Conservation (phyloP, 306 rosid genomes). For the Abrus precatorius region DNA sequence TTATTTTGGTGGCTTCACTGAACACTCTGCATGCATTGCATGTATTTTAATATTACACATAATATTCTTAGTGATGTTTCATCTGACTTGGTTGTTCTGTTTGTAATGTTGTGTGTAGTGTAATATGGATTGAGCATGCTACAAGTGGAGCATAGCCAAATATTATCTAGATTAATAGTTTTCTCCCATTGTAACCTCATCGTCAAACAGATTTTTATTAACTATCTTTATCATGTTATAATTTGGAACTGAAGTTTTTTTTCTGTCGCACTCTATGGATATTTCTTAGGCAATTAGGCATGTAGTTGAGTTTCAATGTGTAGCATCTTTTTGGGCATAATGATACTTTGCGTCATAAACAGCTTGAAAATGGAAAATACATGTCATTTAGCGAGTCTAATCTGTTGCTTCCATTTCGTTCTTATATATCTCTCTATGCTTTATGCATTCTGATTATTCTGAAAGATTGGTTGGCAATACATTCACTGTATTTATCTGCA, state of each 20-base stretch:
- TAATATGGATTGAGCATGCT: constrained; percentile 30
- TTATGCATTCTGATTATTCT: constrained; percentile 23
- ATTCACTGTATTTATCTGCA: neutral
- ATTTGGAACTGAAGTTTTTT: neutral
- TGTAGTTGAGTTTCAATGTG: constrained; percentile 6
- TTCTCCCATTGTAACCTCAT: constrained; percentile 29
- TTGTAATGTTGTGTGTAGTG: constrained; percentile 25
- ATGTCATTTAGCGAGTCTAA: constrained; percentile 19
- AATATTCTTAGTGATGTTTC: constrained; percentile 33
- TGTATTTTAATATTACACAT: constrained; percentile 8
- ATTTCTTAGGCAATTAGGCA: neutral
- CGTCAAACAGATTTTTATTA: neutral
- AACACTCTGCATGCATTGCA: constrained; percentile 25
- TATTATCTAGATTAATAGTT: constrained; percentile 14
- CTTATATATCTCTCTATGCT: neutral
- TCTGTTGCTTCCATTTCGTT: constrained; percentile 26
- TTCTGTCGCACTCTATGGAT: constrained; percentile 9
- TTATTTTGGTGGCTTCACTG: constrained; percentile 20
- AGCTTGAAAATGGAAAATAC: constrained; percentile 33
- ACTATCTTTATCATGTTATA: constrained; percentile 17
- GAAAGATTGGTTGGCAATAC: constrained; percentile 1
- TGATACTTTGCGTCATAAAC: constrained; percentile 9
- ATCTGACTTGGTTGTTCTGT: neutral
- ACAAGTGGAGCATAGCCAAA: constrained; percentile 19
- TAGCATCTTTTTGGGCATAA: constrained; percentile 22